Evolutionary conservation across 331 rosid genomes (phyloP).

Genomic region (Malus hybrid): DNA sequence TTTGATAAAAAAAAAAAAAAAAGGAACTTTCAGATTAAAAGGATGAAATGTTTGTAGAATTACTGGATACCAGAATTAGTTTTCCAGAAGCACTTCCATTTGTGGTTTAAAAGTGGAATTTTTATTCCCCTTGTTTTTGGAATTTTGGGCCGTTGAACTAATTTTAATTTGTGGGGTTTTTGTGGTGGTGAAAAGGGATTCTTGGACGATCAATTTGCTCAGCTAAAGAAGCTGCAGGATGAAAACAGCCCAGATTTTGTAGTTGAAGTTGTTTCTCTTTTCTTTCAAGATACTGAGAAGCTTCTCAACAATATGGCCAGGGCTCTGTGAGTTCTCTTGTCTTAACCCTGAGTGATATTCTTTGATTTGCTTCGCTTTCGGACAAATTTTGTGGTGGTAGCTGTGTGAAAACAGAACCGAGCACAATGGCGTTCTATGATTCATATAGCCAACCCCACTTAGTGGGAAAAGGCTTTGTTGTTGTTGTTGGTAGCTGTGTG

Average conservation of each 20-base stretch:
- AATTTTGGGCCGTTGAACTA: not conserved
- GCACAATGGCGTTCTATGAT: too few species aligned
- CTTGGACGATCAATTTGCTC: conserved; percentile 67
- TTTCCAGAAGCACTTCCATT: too few species aligned
- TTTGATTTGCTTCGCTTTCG: not conserved
- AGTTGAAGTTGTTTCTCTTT: conserved; percentile 62
- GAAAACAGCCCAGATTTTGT: conserved; percentile 66
- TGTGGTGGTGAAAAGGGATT: conserved; percentile 37
- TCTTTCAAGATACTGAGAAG: conserved; percentile 67
- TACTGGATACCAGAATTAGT: not conserved
- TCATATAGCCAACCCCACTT: too few species aligned
- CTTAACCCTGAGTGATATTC: not conserved
- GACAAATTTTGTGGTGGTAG: not conserved
- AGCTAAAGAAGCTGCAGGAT: conserved; percentile 70
- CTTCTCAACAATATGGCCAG: conserved; percentile 48
- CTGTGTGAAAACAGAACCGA: not conserved
- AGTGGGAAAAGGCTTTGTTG: too few species aligned
- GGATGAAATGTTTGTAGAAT: not conserved
- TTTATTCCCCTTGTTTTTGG: not conserved
- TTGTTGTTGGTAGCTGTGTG: not conserved
- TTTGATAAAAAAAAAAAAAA: too few species aligned
- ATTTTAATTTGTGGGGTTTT: not conserved
- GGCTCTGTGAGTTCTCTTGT: conserved; percentile 43
- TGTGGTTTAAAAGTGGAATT: not conserved
- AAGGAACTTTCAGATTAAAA: not conserved